These are phyloP conservation scores for Cladosporium sp. DNA, from an alignment of 2,329 filamentous ascomycete genomes.

Conservation along the genomic window DNA sequence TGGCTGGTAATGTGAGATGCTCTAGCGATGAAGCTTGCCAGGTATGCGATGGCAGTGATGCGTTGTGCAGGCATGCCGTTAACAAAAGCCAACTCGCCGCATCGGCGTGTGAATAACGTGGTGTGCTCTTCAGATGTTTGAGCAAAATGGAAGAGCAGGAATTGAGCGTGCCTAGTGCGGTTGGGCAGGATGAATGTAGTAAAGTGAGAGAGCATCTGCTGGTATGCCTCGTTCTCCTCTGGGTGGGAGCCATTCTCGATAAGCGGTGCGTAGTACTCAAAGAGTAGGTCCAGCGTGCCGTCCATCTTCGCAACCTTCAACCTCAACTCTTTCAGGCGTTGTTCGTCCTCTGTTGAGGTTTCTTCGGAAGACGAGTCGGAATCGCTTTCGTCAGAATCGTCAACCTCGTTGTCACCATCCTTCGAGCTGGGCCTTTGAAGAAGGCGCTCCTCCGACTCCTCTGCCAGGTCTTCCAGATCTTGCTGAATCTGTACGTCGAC, in stretches of 20 bases:
- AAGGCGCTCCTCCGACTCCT: conserved; percentile 73
- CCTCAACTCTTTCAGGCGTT: conserved; percentile 65
- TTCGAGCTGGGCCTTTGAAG: conserved; percentile 48
- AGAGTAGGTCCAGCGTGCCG: conserved; percentile 79
- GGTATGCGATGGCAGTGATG: conserved; percentile 83
- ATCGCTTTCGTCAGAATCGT: conserved; percentile 57
- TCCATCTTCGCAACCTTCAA: conserved; percentile 89
- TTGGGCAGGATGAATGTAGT: conserved; percentile 82
- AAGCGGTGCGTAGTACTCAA: conserved; percentile 70
- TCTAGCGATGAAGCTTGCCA: conserved; percentile 89
- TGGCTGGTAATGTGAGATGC: conserved; percentile 73
- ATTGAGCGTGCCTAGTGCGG: conserved; percentile 88
- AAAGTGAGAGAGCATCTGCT: conserved; percentile 79
- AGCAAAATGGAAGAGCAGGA: conserved; percentile 91
- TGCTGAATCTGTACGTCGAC: conserved; percentile 94
- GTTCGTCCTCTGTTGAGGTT: conserved; percentile 51
- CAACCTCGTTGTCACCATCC: conserved; percentile 48
- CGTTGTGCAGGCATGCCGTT: conserved; percentile 71
- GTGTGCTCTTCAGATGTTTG: conserved; percentile 74
- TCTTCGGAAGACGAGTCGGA: conserved; percentile 62
- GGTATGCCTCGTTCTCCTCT: conserved; percentile 67
- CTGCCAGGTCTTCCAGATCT: conserved; percentile 87
- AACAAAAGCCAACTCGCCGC: conserved; percentile 69
- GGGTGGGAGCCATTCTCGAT: conserved; percentile 66
- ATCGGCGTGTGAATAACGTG: conserved; percentile 78